Base-by-base conservation (phyloP, 83 land plant species). In the Thuja plicata region DNA sequence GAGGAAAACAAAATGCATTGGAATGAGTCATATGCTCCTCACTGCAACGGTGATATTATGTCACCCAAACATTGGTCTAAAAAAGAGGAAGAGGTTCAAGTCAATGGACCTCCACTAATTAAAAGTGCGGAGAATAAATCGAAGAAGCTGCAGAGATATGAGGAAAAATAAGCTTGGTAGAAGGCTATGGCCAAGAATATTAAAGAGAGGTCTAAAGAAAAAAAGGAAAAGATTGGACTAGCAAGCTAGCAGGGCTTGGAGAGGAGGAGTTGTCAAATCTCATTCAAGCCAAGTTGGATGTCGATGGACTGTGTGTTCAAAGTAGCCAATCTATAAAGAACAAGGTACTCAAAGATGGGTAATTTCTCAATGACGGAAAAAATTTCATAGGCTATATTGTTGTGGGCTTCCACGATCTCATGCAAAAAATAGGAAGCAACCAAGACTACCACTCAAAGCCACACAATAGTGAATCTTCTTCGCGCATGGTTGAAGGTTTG, bases 171-270 rank as follows among this genome's bases (percentile, higher is more conserved):
- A 88, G 93, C 92, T 50, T 93, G 90, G 90, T 91, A 88, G 93
- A 96, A 94, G 87, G 95, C 95, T 7, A 84, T 45, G 43, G 94
- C 87, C 78, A 97, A 96, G 73, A 94, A 93, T 93, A 87, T 84
- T 50, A 89, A 92, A 90, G 92, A 91, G 87, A 87, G 78, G 82
- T 93, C 94, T 34, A 89, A 79, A 15, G 96, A 96, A 90, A 50
- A 94, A 85, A 96, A 95, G 88, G 95, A 21, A 86, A 85, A 88
- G 99, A 97, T 60, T 97, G 99, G 99, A 92, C 93, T 41, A 95
- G 89, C 87, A 93, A 92, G 90, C 90, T 96, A 97, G n/a, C n/a
- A n/a, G n/a, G n/a, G n/a, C n/a, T n/a, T n/a, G n/a, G n/a, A n/a
- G n/a, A n/a, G n/a, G n/a, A 97, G 86, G 99, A 98, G 92, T 86